Conservation (phyloP, 306 rosid genomes). For the Quercus variabilis region DNA sequence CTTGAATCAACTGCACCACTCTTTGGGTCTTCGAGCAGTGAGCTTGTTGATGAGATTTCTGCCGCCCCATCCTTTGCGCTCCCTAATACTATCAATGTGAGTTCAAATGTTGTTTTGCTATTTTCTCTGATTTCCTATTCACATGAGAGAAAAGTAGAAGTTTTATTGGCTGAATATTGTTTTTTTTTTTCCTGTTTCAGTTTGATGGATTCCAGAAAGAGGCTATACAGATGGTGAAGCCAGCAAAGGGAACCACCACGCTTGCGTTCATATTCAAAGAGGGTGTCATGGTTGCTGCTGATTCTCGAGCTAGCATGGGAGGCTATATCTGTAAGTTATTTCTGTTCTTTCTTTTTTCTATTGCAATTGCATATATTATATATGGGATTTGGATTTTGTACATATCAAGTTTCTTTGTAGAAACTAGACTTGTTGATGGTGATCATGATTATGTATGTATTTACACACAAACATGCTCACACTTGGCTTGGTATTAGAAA, state of each 20-base stretch:
- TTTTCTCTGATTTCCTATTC: neutral
- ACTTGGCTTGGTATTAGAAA: neutral
- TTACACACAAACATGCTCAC: constrained; percentile 5
- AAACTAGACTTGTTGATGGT: neutral
- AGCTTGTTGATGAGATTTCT: constrained; percentile 47
- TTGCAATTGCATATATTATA: neutral
- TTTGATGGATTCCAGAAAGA: constrained; percentile 91
- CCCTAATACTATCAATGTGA: constrained; percentile 65
- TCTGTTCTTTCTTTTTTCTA: neutral
- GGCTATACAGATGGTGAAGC: constrained; percentile 95
- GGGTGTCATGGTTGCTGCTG: constrained; percentile 99
- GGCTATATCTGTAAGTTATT: constrained; percentile 82
- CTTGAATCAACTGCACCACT: constrained; percentile 54
- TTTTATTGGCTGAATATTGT: constrained; percentile 8
- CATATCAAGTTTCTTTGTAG: neutral
- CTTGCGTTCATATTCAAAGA: constrained; percentile 96
- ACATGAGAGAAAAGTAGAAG: neutral
- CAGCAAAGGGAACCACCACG: constrained; percentile 95
- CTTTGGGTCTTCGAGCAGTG: constrained; percentile 33
- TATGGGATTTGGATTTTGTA: neutral
- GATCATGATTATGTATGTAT: neutral
- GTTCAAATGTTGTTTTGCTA: constrained; percentile 9
- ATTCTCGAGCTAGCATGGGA: constrained; percentile 99
- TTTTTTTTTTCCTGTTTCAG: constrained; percentile 29
- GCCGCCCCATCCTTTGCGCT: constrained; percentile 75